A percentile compares a stretch with the other conserved stretches of the same genome.
Conservation (phyloP, 1,284 basidiomycete species). For the Trichosporon coremiiforme region DNA sequence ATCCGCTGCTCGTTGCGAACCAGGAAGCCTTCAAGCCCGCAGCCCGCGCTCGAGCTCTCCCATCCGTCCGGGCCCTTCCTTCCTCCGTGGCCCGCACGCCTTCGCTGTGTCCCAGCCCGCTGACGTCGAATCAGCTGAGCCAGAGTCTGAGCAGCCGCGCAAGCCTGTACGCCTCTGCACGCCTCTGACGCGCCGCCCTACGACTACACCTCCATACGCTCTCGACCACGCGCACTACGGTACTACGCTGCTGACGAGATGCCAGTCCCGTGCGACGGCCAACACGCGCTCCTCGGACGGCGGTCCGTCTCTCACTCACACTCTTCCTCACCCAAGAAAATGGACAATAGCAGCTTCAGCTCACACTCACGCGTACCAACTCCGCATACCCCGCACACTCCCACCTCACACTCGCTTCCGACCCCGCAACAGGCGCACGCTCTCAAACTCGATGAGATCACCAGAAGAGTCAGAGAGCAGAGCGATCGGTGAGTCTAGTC, state of each 20-base stretch:
- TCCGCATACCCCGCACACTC: neutral
- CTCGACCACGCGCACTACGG: neutral
- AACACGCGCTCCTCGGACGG: neutral
- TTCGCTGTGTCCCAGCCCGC: neutral
- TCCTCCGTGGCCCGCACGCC: neutral
- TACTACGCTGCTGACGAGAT: neutral
- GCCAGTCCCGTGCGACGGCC: conserved; percentile 4
- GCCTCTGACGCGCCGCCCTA: neutral
- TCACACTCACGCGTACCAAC: neutral
- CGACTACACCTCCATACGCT: neutral
- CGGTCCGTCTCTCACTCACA: conserved; percentile 12
- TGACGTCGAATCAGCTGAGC: neutral
- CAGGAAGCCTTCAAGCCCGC: neutral
- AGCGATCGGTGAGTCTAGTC: conserved; percentile 11
- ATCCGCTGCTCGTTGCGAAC: neutral
- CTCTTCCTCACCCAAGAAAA: neutral
- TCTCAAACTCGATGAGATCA: conserved; percentile 12
- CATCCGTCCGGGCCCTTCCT: neutral
- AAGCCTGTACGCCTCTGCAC: too few relatives aligned
- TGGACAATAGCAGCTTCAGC: neutral
- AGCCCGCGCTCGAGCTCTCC: neutral
- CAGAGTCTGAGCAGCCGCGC: neutral
- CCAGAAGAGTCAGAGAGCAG: conserved; percentile 12
- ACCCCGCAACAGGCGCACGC: conserved; percentile 7
- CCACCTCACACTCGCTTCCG: neutral